These are phyloP conservation scores for Wickerhamomyces ciferrii DNA, from an alignment of 805 yeast genomes.

Conservation along the genomic window DNA sequence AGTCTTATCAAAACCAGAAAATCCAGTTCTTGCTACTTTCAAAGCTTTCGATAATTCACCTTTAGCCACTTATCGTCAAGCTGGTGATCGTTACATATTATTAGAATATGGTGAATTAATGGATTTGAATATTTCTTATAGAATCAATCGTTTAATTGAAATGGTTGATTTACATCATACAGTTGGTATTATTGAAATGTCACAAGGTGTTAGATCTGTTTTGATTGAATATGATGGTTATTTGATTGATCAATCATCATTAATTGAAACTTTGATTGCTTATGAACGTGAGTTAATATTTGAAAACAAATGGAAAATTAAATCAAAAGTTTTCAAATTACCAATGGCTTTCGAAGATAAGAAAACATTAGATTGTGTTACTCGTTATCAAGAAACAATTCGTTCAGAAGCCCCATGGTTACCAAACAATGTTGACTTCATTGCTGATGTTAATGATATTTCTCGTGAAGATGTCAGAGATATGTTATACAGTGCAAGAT, in stretches of 20 bases:
- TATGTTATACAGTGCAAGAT: slow-evolving; percentile 84
- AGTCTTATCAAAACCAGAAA: slow-evolving; percentile 42
- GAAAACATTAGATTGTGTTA: slow-evolving; percentile 83
- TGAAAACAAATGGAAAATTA: slow-evolving; percentile 79
- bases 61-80: slow-evolving; percentile 83
- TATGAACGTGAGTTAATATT: slow-evolving; percentile 72
- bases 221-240: slow-evolving; percentile 76
- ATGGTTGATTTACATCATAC: slow-evolving; percentile 62
- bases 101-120: slow-evolving; percentile 92
- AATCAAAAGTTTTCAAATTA: slow-evolving; percentile 73
- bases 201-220: slow-evolving; percentile 95
- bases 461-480: slow-evolving; percentile 71
- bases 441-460: slow-evolving; percentile 83
- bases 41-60: slow-evolving; percentile 51
- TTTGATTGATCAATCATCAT: slow-evolving; percentile 51
- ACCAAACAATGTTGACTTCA: slow-evolving; percentile 95
- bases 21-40: slow-evolving; percentile 62
- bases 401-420: slow-evolving; percentile 94
- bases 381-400: slow-evolving; percentile 89
- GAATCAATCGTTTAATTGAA: slow-evolving; percentile 78
- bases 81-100: slow-evolving; percentile 90
- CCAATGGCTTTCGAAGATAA: slow-evolving; percentile 98
- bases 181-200: slow-evolving; percentile 87
- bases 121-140: slow-evolving; percentile 81
- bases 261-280: slow-evolving; percentile 61